A percentile compares a stretch with the other conserved stretches of the same genome.
Conservation (phyloP, 1,284 basidiomycete species). For the Thelephora terrestris region DNA sequence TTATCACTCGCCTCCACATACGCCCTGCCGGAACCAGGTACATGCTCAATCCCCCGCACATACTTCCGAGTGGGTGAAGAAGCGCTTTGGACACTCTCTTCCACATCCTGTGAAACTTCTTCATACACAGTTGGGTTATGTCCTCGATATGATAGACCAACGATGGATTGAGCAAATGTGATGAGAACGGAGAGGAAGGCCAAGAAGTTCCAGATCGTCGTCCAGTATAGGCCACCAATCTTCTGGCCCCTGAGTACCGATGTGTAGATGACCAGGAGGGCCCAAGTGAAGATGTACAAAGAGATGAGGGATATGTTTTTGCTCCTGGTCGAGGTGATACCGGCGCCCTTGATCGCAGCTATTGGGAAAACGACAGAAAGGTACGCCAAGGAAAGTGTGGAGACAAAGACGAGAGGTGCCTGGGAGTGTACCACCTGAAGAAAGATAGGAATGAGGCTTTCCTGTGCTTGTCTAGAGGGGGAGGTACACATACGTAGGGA, state of each 20-base stretch:
- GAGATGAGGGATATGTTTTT: background rate
- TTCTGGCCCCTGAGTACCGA: constrained; percentile 30
- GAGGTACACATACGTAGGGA: constrained; percentile 44
- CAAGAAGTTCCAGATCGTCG: constrained; percentile 23
- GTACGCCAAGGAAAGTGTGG: constrained; percentile 40
- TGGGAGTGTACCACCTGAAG: constrained; percentile 51
- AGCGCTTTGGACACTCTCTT: background rate
- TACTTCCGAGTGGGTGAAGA: constrained; percentile 1
- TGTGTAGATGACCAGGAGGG: constrained; percentile 42
- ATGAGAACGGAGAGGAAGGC: constrained; percentile 9
- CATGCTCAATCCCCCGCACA: constrained; percentile 14
- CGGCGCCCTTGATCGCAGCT: background rate
- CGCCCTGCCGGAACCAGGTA: too few relatives aligned
- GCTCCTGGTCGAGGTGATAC: background rate
- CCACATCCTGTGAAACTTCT: background rate
- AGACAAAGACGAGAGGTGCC: constrained; percentile 40
- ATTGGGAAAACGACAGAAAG: constrained; percentile 33
- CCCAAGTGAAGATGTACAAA: constrained; percentile 43
- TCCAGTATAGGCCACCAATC: constrained; percentile 45
- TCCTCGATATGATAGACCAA: background rate
- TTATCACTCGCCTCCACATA: constrained; percentile 10
- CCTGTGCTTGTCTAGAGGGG: background rate
- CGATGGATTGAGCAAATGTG: background rate
- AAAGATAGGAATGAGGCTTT: background rate
- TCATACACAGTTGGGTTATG: background rate